phyloP scores from a whole-genome alignment of 2,329 filamentous ascomycete species.

The Drechslera avenae region DNA sequence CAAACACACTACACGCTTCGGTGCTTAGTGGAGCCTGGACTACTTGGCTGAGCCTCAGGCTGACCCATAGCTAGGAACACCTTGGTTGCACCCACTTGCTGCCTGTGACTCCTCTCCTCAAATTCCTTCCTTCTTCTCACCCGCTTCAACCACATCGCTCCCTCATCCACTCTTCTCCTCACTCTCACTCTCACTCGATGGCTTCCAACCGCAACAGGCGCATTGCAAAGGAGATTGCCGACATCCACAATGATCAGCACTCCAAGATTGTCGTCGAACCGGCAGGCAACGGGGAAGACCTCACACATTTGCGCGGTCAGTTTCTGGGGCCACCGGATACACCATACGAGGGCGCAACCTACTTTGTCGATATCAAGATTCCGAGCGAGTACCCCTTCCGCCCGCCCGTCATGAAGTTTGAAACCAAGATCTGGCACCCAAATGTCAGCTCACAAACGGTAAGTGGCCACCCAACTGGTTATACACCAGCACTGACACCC shows the following conservation, averaged over 20 bases:
- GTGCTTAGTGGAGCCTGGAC: constrained; percentile 5
- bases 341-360: constrained; percentile 87
- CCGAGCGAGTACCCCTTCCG: constrained; percentile 92
- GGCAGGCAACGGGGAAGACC: constrained; percentile 66
- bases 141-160: not conserved
- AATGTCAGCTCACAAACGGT: constrained; percentile 95
- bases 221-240: constrained; percentile 75
- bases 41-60: constrained; percentile 12
- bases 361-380: constrained; percentile 82
- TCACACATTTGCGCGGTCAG: constrained; percentile 81
- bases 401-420: constrained; percentile 87
- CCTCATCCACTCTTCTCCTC: too few relatives aligned
- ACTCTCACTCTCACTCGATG: constrained; percentile 48
- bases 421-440: constrained; percentile 95
- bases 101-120: constrained; percentile 6
- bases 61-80: constrained; percentile 14
- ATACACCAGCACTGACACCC: too few relatives aligned
- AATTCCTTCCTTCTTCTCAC: constrained; percentile 2
- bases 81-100: constrained; percentile 9
- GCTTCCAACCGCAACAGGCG: constrained; percentile 63
- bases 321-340: constrained; percentile 90
- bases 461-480: constrained; percentile 43
- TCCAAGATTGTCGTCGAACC: constrained; percentile 77
- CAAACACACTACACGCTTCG: constrained; percentile 4
- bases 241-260: constrained; percentile 74